A percentile compares a stretch with the other conserved stretches of the same genome.
Conservation (phyloP, 2,329 filamentous ascomycete genomes). For the Colletotrichum orchidophilum region DNA sequence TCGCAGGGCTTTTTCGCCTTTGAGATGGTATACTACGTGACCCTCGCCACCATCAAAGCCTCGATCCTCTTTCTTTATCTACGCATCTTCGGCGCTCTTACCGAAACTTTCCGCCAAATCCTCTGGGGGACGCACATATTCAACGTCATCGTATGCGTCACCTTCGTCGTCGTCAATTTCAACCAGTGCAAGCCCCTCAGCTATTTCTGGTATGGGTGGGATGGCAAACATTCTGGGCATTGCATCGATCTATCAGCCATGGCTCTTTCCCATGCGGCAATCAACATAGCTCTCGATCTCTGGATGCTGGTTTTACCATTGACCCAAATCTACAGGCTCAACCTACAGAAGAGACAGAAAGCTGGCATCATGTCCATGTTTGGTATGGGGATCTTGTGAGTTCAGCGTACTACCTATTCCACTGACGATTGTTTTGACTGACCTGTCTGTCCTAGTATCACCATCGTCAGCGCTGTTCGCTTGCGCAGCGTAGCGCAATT, state of each 20-base stretch:
- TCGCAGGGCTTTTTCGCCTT: conserved; percentile 24
- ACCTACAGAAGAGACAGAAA: conserved; percentile 27
- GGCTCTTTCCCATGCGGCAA: conserved; percentile 6
- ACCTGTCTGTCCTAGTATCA: neutral
- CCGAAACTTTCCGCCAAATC: conserved; percentile 37
- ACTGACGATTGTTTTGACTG: neutral
- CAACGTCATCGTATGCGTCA: conserved; percentile 32
- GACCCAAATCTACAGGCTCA: conserved; percentile 27
- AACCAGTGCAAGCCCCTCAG: conserved; percentile 37
- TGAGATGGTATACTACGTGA: conserved; percentile 31
- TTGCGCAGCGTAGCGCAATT: conserved; percentile 6
- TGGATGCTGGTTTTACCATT: conserved; percentile 24
- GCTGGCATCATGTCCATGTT: conserved; percentile 29
- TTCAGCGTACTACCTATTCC: accelerated
- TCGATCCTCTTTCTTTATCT: conserved; percentile 49
- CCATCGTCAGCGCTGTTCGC: conserved; percentile 15
- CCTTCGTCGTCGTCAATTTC: conserved; percentile 46
- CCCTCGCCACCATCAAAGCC: conserved; percentile 50
- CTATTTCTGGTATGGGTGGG: conserved; percentile 29
- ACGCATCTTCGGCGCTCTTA: conserved; percentile 46
- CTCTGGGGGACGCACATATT: conserved; percentile 35
- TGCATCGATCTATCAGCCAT: conserved; percentile 22
- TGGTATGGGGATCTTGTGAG: conserved; percentile 23
- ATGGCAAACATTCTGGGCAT: conserved; percentile 5
- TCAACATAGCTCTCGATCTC: conserved; percentile 20